Conservation (phyloP, 306 rosid species). For the Acacia crassicarpa region DNA sequence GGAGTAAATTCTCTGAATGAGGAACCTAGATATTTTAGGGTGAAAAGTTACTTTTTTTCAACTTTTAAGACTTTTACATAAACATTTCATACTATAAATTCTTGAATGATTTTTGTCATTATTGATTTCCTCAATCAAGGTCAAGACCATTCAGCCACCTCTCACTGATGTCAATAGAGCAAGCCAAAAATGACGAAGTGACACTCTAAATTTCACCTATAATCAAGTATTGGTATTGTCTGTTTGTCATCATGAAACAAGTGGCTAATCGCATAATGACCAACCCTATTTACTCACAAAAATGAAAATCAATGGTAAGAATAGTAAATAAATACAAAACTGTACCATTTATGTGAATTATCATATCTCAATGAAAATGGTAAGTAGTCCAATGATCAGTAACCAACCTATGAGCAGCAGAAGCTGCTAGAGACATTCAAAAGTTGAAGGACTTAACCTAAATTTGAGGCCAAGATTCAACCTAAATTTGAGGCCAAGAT, state of each 20-base stretch:
- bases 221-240: not conserved
- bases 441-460: not conserved
- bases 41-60: not conserved
- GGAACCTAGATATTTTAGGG: not conserved
- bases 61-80: not conserved
- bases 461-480: too few species aligned
- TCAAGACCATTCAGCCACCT: conserved; percentile 5
- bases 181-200: not conserved
- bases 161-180: not conserved
- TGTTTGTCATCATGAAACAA: not conserved
- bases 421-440: conserved; percentile 14
- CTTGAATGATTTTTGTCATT: not conserved
- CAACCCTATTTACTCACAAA: not conserved
- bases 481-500: conserved; percentile 9
- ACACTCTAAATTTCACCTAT: not conserved
- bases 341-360: not conserved
- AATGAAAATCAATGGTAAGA: not conserved
- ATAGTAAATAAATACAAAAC: not conserved
- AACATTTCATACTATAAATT: not conserved
- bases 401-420: not conserved
- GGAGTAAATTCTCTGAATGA: not conserved
- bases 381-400: not conserved
- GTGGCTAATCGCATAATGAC: not conserved
- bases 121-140: conserved; percentile 7
- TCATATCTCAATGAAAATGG: not conserved